A percentile compares a stretch with the other conserved stretches of the same genome.
Conservation (phyloP, 1,139 yeast species). For the Geotrichum histeridarum region DNA sequence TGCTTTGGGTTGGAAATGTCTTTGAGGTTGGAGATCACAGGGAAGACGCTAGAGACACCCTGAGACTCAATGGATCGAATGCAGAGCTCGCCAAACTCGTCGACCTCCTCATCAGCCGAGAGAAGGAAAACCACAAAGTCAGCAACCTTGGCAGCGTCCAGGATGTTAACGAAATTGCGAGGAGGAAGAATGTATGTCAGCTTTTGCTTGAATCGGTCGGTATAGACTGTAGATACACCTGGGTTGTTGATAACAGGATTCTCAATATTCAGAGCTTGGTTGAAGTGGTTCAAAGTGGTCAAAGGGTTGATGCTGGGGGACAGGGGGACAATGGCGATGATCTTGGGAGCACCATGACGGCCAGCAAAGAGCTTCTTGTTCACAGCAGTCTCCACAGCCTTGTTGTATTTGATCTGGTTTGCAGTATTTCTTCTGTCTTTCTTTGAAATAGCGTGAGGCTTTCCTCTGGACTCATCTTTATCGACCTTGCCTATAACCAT, state of each 20-base stretch:
- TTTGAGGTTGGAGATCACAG: slow-evolving; percentile 72
- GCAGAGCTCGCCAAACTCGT: slow-evolving; percentile 78
- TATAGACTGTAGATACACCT: slow-evolving; percentile 36
- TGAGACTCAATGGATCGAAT: slow-evolving; percentile 84
- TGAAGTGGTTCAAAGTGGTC: slow-evolving; percentile 49
- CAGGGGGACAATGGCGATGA: slow-evolving; percentile 74
- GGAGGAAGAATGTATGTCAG: slow-evolving; percentile 67
- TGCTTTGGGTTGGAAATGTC: slow-evolving; percentile 66
- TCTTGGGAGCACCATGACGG: slow-evolving; percentile 70
- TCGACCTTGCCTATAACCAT: slow-evolving; percentile 54
- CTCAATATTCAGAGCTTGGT: slow-evolving; percentile 28
- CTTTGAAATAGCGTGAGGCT: slow-evolving; percentile 46
- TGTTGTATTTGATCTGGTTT: slow-evolving; percentile 70
- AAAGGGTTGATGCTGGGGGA: slow-evolving; percentile 63
- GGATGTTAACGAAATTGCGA: slow-evolving; percentile 56
- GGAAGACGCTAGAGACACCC: slow-evolving; percentile 80
- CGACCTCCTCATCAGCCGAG: slow-evolving; percentile 81
- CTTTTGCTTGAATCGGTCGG: slow-evolving; percentile 67
- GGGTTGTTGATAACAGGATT: slow-evolving; percentile 35
- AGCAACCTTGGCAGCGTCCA: slow-evolving; percentile 85
- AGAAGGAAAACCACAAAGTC: slow-evolving; percentile 85
- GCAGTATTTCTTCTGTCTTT: slow-evolving; percentile 73
- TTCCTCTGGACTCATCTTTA: slow-evolving; percentile 48
- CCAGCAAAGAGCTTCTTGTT: slow-evolving; percentile 74
- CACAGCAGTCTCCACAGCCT: slow-evolving; percentile 47